phyloP scores from a whole-genome alignment of 2,329 filamentous ascomycete species.

The Alternaria brassicicola region DNA sequence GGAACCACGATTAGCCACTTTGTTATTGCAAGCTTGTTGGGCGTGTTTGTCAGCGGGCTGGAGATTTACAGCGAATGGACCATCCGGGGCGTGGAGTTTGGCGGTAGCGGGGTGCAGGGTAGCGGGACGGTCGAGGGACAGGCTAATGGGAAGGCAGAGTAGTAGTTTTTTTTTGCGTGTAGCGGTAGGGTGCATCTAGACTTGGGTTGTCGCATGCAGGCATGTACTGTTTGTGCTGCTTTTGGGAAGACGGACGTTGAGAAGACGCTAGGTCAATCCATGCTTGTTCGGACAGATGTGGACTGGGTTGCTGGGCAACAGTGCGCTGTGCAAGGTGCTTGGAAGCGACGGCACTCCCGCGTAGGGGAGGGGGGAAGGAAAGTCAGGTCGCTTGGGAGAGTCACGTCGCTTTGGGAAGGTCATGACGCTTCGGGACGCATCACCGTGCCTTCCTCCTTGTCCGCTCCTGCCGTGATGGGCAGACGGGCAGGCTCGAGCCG shows the following conservation, averaged over 20 bases:
- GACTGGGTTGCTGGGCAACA: conserved; percentile 12
- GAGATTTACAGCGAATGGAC: conserved; percentile 86
- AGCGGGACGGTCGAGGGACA: not conserved
- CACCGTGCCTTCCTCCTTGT: not conserved
- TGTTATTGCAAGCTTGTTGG: conserved; percentile 85
- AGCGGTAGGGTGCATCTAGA: not conserved
- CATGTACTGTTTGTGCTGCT: not conserved
- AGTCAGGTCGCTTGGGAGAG: no score
- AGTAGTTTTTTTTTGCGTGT: not conserved
- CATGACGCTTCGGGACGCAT: not conserved
- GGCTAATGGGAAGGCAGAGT: conserved; percentile 7
- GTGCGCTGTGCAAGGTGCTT: not conserved
- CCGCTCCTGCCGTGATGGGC: not conserved
- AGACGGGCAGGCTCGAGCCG: not conserved
- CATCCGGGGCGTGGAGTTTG: conserved; percentile 78
- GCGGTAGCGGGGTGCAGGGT: conserved; percentile 27
- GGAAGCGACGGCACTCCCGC: not conserved
- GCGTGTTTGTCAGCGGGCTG: conserved; percentile 86
- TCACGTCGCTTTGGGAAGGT: no score
- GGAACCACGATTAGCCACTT: conserved; percentile 97
- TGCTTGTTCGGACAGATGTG: not conserved
- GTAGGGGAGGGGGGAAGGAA: not conserved
- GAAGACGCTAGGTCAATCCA: not conserved
- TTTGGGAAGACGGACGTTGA: not conserved
- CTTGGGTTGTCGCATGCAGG: not conserved